Evolutionary conservation across 768 basidiomycete species (phyloP), one percentile per base, ranked within the genome.

Genomic region (Rhizopogon vulgaris): DNA sequence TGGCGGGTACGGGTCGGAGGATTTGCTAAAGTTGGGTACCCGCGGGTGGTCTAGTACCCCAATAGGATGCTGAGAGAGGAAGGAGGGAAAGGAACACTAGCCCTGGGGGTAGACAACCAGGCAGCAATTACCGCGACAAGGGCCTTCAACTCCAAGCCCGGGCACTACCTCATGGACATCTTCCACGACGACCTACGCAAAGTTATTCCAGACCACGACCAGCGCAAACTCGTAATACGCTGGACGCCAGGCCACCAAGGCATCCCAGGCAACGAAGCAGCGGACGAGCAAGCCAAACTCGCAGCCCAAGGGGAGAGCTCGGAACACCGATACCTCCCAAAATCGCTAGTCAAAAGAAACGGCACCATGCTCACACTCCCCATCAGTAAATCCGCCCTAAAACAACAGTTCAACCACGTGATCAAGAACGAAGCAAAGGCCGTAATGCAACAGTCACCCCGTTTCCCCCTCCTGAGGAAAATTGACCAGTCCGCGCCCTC

Each of bases 41-140:
- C 30, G 30, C 30, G 30, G 32, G 32, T 30, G 30, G 36, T 38
- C 38, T 38, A 38, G 28, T 18, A 38, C 38, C 17, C 38, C 38
- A 38, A 38, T 38, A 38, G 38, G n/a, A n/a, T 72, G 11, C 32
- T 72, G n/a, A 48, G 3, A 17, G 34, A 34, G 28, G 6, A 24
- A 24, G 22, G 47, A 9, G 8, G 47, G 9, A 5, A 3, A 36
- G 34, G 47, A 22, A 37, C n/a, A 0, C 7, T 37, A 14, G 47
- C 47, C 12, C 27, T 48, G 3, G 12, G 34, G 10, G 5, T 38
- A 2, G 47, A 48, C 17, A 59, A 57, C 36, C 56, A 58, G 36
- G 58, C 54, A 6, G 57, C 48, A 1, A 55, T 61, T 0, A 30
- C 17, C 1, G 55, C 57, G n/a, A 40, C 40, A 12, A 34, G 30